These are phyloP conservation scores for Talaromyces ruber DNA, from an alignment of 495 filamentous ascomycete species.

Conservation along the genomic window DNA sequence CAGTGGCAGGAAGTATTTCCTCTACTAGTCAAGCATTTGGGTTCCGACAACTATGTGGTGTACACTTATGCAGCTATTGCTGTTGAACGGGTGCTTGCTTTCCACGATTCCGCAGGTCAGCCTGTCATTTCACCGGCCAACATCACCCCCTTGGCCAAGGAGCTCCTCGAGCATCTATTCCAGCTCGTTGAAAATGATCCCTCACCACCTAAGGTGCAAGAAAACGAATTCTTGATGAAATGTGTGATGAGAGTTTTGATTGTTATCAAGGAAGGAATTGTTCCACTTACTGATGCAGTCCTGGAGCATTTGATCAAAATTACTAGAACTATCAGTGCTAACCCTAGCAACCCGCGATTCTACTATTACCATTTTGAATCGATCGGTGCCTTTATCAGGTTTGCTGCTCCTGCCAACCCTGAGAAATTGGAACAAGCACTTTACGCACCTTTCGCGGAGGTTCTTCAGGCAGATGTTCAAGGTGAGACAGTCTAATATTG, in stretches of 20 bases:
- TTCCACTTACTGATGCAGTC: conserved; percentile 61
- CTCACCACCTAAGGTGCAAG: conserved; percentile 85
- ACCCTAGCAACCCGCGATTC: conserved; percentile 95
- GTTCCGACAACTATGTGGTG: conserved; percentile 81
- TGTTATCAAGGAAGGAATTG: conserved; percentile 72
- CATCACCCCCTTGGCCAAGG: conserved; percentile 71
- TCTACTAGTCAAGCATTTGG: conserved; percentile 81
- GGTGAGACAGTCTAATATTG: conserved; percentile 35
- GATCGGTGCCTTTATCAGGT: conserved; percentile 87
- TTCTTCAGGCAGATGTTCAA: conserved; percentile 72
- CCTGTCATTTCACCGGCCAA: conserved; percentile 66
- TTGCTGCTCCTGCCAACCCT: conserved; percentile 57
- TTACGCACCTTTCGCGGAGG: conserved; percentile 64
- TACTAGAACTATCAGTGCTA: conserved; percentile 76
- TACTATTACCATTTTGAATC: conserved; percentile 98
- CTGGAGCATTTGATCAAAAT: conserved; percentile 75
- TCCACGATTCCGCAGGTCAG: conserved; percentile 61
- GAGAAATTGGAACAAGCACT: conserved; percentile 68
- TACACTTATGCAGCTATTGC: conserved; percentile 96
- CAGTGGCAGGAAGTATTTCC: conserved; percentile 87
- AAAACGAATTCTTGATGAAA: conserved; percentile 97
- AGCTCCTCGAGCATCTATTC: conserved; percentile 89
- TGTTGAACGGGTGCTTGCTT: conserved; percentile 77
- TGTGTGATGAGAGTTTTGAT: conserved; percentile 97
- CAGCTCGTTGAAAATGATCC: conserved; percentile 71